Percentiles rank a stretch among this genome's conserved stretches.
These are phyloP conservation scores for Penicillium sp. DNA, from an alignment of 2,329 filamentous ascomycete species.

Conservation along the genomic window DNA sequence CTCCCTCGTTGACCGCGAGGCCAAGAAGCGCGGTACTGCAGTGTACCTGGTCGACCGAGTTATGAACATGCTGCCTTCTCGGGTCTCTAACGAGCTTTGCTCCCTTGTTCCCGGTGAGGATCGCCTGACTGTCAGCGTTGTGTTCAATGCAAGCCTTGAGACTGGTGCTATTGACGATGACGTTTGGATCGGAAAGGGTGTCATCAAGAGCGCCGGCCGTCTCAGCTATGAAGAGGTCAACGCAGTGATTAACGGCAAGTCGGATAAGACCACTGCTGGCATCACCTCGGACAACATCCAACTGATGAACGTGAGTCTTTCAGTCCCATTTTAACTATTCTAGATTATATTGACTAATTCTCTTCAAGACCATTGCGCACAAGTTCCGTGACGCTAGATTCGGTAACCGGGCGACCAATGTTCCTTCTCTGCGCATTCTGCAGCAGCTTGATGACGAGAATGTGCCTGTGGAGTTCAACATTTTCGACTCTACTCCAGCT, in stretches of 20 bases:
- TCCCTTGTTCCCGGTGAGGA: constrained; percentile 85
- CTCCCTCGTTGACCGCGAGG: constrained; percentile 92
- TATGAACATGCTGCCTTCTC: constrained; percentile 83
- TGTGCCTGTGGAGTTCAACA: constrained; percentile 92
- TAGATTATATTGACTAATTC: not conserved
- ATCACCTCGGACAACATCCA: constrained; percentile 75
- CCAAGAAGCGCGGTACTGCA: constrained; percentile 94
- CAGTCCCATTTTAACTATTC: not conserved
- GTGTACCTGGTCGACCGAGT: constrained; percentile 91
- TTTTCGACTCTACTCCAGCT: constrained; percentile 86
- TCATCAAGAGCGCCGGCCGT: constrained; percentile 89
- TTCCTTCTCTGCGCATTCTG: constrained; percentile 82
- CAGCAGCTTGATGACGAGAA: constrained; percentile 98
- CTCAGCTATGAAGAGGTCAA: constrained; percentile 85
- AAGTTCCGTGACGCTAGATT: constrained; percentile 90
- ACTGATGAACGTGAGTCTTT: constrained; percentile 66
- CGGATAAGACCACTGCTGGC: constrained; percentile 63
- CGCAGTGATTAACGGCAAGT: constrained; percentile 67
- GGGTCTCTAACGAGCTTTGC: constrained; percentile 83
- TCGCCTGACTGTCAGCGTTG: constrained; percentile 84
- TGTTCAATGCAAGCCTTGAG: constrained; percentile 84
- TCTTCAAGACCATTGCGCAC: constrained; percentile 67
- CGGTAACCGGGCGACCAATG: constrained; percentile 73
- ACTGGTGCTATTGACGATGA: constrained; percentile 84
- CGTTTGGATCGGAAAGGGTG: constrained; percentile 88